Conservation (phyloP, 441 rosid genomes). For the Gossypium aridum region DNA sequence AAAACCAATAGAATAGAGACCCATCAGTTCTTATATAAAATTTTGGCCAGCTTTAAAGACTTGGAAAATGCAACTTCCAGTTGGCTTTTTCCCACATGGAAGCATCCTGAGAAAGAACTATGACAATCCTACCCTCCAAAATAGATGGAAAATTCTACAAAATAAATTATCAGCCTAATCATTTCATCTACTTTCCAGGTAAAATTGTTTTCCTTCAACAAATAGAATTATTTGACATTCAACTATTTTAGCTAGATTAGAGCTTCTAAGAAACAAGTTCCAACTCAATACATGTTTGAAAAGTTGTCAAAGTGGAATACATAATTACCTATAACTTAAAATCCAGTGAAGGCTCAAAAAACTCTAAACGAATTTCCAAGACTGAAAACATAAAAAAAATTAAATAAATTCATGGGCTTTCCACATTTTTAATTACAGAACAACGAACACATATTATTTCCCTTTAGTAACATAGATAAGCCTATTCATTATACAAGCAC, state of each 20-base stretch:
- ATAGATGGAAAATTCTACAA: not conserved
- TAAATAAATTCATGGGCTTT: not conserved
- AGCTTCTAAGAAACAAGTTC: not conserved
- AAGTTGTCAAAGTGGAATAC: not conserved
- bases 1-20: not conserved
- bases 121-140: not conserved
- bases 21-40: not conserved
- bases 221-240: not conserved
- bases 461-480: constrained; percentile 1
- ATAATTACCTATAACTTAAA: not conserved
- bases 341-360: not conserved
- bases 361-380: not conserved
- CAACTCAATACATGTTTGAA: not conserved
- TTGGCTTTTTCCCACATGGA: not conserved
- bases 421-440: constrained; percentile 1
- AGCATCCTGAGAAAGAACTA: not conserved
- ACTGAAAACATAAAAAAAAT: not conserved
- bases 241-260: not conserved
- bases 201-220: not conserved
- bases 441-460: not conserved
- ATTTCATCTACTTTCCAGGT: not conserved
- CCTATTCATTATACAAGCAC: not conserved
- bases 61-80: not conserved
- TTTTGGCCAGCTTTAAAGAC: not conserved
- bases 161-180: not conserved